Evolutionary conservation across 257 asterid species (phyloP), one percentile per base, ranked within the genome.

Genomic region (Cruciata laevipes): DNA sequence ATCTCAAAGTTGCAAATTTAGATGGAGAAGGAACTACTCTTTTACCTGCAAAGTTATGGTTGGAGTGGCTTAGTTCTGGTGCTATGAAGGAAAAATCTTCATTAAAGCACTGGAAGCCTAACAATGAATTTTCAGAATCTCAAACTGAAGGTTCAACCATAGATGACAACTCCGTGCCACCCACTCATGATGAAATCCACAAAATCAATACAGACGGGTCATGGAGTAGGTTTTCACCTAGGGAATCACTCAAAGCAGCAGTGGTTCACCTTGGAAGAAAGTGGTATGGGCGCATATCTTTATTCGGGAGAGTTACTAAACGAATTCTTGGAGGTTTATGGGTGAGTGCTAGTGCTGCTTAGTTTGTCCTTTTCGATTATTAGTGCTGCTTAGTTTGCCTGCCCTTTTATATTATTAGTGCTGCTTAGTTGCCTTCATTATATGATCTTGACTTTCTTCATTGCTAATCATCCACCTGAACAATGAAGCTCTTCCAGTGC

Each of bases 241-340:
- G 83, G 77, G 97, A 93, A 78, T 88, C 96, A 66, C 85, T 93
- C 21, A 90, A 86, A 78, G 90, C 90, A 62, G 95, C 92, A 25
- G 79, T 93, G 47, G 47, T 81, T 70, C 90, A 67, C 74, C 76
- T 88, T 66, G 91, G 87, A 63, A 84, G 79, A 79, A 93, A 82
- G 87, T 93, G 97, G 99, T 88, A 85, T 69, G 87, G 95, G 58
- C 97, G 99, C 61, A 59, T 88, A 75, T 86, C 91, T 65, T 83
- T 84, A 76, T 67, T 84, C 75, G 81, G 89, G 81, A 83, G 94
- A 82, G 74, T 88, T 69, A 77, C 85, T 14, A 90, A 81, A 81
- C 85, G 88, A 61, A 77, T 86, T 74, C 91, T 93, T 73, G 92
- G 94, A 76, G 95, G 90, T 72, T 79, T 93, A 75, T 90, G 99